Conservation (phyloP, 495 filamentous ascomycete species). For the Hypoxylon subgilvum region DNA sequence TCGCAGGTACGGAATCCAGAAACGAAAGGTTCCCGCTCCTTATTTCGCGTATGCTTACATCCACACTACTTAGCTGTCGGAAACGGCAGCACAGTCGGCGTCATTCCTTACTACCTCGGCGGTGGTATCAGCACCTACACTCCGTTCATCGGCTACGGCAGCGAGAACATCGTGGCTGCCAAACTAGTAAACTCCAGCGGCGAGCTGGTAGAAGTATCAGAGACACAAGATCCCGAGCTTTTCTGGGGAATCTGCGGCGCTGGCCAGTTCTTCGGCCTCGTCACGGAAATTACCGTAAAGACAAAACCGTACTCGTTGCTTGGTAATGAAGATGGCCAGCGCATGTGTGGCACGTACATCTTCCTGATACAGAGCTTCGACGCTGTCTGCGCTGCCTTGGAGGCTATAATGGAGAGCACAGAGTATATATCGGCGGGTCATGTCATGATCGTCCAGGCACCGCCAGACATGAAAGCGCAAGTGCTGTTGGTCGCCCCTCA, state of each 20-base stretch:
- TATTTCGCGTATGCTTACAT: constrained; percentile 15
- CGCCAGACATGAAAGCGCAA: constrained; percentile 15
- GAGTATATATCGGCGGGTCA: constrained; percentile 15
- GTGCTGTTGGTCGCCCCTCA: constrained; percentile 14
- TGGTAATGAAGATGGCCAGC: constrained; percentile 11
- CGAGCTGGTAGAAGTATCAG: not conserved
- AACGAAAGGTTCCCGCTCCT: not conserved
- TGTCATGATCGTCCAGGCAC: constrained; percentile 23
- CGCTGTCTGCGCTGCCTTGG: not conserved
- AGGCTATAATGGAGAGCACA: not conserved
- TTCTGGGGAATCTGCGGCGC: too few relatives aligned
- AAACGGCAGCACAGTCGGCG: constrained; percentile 44
- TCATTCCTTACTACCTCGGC: constrained; percentile 41
- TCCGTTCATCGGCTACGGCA: constrained; percentile 29
- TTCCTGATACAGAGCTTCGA: constrained; percentile 2
- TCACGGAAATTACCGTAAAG: constrained; percentile 44
- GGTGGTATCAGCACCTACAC: constrained; percentile 34
- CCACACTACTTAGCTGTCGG: constrained; percentile 33
- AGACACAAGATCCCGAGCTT: too few relatives aligned
- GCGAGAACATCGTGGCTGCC: constrained; percentile 43
- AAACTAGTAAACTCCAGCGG: too few relatives aligned
- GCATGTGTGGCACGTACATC: constrained; percentile 11
- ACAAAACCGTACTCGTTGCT: constrained; percentile 32
- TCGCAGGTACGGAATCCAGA: constrained; percentile 16
- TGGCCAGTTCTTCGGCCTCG: constrained; percentile 53